A percentile compares a stretch with the other conserved stretches of the same genome.
Evolutionary conservation across 169 alveolate genomes (phyloP).

Genomic region (Amoebophrya sp.): DNA sequence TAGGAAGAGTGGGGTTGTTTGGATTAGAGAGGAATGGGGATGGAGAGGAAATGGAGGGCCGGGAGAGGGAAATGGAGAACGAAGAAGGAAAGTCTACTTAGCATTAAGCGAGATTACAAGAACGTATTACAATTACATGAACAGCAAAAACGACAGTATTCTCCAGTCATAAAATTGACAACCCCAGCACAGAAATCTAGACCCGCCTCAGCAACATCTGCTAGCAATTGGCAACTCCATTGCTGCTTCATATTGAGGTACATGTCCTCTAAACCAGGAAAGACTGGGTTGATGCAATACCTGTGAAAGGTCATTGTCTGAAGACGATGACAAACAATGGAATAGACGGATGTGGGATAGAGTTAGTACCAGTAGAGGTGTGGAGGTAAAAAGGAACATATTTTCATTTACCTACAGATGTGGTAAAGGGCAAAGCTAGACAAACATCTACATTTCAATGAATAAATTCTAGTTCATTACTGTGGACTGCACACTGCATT

Average conservation of each 20-base stretch:
- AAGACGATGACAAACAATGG: not conserved
- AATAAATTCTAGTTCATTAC: not conserved
- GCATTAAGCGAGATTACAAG: not conserved
- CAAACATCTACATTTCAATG: too few species aligned
- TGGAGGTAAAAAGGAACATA: too few species aligned
- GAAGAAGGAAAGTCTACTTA: too few species aligned
- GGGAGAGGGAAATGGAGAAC: too few species aligned
- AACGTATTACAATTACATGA: not conserved
- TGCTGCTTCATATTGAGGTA: slow-evolving; percentile 27
- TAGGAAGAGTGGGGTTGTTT: not conserved
- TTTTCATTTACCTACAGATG: too few species aligned
- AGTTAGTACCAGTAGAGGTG: too few species aligned
- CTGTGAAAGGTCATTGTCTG: not conserved
- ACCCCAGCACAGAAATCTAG: slow-evolving; percentile 39
- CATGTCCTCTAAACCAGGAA: slow-evolving; percentile 42
- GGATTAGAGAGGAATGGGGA: too few species aligned
- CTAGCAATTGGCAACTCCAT: slow-evolving; percentile 41
- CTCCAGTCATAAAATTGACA: not conserved
- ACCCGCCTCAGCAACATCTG: slow-evolving; percentile 33
- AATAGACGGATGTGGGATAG: not conserved
- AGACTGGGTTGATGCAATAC: slow-evolving; percentile 38
- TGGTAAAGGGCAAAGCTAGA: too few species aligned
- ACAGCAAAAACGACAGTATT: not conserved
- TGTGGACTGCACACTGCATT: not conserved
- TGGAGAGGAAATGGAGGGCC: too few species aligned